These are phyloP conservation scores for Botrytis fragariae DNA, from an alignment of 2,329 filamentous ascomycete species.

Conservation along the genomic window DNA sequence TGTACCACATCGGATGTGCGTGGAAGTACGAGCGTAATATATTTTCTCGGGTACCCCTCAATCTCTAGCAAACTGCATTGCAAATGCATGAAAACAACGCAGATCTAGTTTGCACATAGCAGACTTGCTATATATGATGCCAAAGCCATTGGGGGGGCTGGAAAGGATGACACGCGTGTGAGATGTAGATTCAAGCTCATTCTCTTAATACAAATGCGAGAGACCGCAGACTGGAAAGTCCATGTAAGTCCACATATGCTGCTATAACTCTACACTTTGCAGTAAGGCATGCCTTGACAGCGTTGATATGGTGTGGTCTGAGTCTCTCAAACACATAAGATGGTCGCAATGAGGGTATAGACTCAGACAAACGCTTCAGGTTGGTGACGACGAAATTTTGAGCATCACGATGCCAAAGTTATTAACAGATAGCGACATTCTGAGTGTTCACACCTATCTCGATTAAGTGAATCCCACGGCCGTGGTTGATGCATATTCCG, in stretches of 20 bases:
- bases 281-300: no score
- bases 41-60: neutral
- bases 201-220: neutral
- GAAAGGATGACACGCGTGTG: neutral
- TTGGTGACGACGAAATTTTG: neutral
- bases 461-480: neutral
- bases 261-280: neutral
- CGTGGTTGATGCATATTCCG: neutral
- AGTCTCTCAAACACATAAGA: no score
- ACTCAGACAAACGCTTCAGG: neutral
- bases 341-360: neutral
- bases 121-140: neutral
- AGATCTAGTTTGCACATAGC: neutral
- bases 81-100: neutral
- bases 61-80: neutral
- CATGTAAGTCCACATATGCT: neutral
- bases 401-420: neutral
- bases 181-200: neutral
- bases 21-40: neutral
- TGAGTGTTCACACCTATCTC: constrained; percentile 1
- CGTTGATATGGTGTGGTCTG: no score
- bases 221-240: no score
- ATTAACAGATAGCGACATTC: neutral
- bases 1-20: neutral
- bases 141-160: neutral